phyloP scores from a whole-genome alignment of 78 protist species.

The Salpingoeca rosetta region DNA sequence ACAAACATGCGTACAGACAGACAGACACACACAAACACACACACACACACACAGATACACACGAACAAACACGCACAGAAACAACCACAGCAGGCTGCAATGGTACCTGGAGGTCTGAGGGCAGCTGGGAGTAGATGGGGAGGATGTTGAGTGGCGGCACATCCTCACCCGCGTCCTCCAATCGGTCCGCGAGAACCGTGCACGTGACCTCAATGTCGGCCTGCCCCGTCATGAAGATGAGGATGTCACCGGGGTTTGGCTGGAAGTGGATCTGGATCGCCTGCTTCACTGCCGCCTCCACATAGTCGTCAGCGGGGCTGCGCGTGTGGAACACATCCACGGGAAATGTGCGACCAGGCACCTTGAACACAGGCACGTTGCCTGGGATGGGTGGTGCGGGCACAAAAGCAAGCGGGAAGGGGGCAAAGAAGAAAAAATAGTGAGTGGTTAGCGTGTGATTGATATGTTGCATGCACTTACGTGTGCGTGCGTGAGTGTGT shows the following conservation, averaged over 20 bases:
- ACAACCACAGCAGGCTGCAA: not conserved
- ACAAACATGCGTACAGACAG: no score
- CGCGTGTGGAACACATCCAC: conserved; percentile 76
- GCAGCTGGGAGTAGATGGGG: conserved; percentile 93
- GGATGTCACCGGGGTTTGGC: conserved; percentile 77
- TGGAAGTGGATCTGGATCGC: not conserved
- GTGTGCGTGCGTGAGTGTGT: no score
- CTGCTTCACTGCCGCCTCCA: conserved; percentile 87
- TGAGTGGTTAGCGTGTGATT: no score
- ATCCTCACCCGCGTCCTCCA: not conserved
- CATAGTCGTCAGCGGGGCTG: conserved; percentile 70
- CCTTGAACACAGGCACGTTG: conserved; percentile 61
- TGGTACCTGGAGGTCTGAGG: conserved; percentile 74
- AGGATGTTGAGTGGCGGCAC: conserved; percentile 61
- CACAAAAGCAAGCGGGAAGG: no score
- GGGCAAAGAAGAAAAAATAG: no score
- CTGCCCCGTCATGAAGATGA: conserved; percentile 99
- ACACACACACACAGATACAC: no score
- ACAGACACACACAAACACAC: no score
- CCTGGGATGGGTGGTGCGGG: no score
- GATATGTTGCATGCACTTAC: no score
- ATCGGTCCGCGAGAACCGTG: conserved; percentile 46
- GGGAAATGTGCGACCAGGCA: conserved; percentile 93
- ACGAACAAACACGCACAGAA: no score
- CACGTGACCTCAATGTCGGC: conserved; percentile 93